phyloP scores from a whole-genome alignment of 768 basidiomycete genomes.

The Xerocomellus amylosporus region DNA sequence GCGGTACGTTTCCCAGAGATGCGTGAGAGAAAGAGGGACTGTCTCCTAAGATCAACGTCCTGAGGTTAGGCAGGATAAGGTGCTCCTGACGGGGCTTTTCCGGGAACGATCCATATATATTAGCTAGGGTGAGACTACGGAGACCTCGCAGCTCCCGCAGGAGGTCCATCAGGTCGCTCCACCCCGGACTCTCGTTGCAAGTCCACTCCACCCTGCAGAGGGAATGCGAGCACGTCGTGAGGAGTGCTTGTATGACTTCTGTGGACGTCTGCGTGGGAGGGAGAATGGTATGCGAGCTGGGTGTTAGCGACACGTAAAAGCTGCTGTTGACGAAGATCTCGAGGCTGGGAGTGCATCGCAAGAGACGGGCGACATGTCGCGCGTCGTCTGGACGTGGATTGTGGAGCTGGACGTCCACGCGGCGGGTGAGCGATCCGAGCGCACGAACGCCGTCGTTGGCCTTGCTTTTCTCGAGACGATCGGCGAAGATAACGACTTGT shows the following conservation, averaged over 20 bases:
- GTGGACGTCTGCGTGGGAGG: conserved; percentile 28
- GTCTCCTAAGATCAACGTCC: conserved; percentile 42
- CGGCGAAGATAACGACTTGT: conserved; percentile 35
- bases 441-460: conserved; percentile 18
- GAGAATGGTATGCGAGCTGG: conserved; percentile 18
- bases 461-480: conserved; percentile 34
- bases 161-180: conserved; percentile 38
- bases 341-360: conserved; percentile 43
- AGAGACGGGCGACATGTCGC: conserved; percentile 33
- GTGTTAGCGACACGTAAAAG: conserved; percentile 24
- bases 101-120: conserved; percentile 36
- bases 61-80: conserved; percentile 36
- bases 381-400: conserved; percentile 26
- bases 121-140: conserved; percentile 40
- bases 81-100: conserved; percentile 20
- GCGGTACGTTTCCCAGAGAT: conserved; percentile 33
- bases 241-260: conserved; percentile 35
- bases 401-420: conserved; percentile 42
- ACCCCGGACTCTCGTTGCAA: conserved; percentile 42
- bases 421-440: conserved; percentile 39
- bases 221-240: conserved; percentile 31
- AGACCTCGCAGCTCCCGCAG: conserved; percentile 35
- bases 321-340: conserved; percentile 43
- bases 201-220: conserved; percentile 46
- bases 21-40: conserved; percentile 32